Base-by-base conservation (phyloP, 768 basidiomycete genomes). In the Suillus clintonianus region DNA sequence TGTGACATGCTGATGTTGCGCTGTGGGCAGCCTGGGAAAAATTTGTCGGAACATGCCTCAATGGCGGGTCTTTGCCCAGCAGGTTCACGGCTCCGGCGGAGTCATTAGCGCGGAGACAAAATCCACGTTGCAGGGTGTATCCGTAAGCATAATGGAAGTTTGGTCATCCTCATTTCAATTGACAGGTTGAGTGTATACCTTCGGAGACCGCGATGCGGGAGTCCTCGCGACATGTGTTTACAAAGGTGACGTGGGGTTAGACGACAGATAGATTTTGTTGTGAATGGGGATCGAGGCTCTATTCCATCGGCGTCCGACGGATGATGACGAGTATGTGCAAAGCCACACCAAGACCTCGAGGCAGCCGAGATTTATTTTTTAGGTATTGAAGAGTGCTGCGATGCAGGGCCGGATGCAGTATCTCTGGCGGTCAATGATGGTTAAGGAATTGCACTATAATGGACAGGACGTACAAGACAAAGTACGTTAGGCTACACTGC, bases 271-370 rank as follows among this genome's bases (percentile, higher is more conserved):
- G 15, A 32, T 60, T 51, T 57, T 64, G 45, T 53, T 58, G 59
- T 53, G 56, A 64, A 62, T 63, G 45, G 55, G 59, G 53, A 60
- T 68, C 65, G 64, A 65, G 68, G 58, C 69, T 68, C 67, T 67
- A 62, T 64, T 56, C 51, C 66, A 75, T 67, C 67, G 61, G 65
- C 53, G 66, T 71, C 75, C 65, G 70, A 65, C 69, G 66, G 72
- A 61, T 70, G 68, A 72, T 76, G 75, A 74, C 71, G 70, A 74
- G 68, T 69, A 63, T 69, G 68, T 72, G 74, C 69, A 75, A 74
- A 64, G 71, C 72, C 74, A 68, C 76, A 76, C 74, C 61, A 39
- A 72, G 67, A 67, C 74, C 74, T 74, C 74, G 74, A 77, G 74
- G 74, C 64, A 14, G 45, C 8, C 61, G 67, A 67, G 36, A 56